Percentiles rank a stretch among this genome's conserved stretches.
phyloP scores from a whole-genome alignment of 345 rosid genomes.

The Hevea brasiliensis region DNA sequence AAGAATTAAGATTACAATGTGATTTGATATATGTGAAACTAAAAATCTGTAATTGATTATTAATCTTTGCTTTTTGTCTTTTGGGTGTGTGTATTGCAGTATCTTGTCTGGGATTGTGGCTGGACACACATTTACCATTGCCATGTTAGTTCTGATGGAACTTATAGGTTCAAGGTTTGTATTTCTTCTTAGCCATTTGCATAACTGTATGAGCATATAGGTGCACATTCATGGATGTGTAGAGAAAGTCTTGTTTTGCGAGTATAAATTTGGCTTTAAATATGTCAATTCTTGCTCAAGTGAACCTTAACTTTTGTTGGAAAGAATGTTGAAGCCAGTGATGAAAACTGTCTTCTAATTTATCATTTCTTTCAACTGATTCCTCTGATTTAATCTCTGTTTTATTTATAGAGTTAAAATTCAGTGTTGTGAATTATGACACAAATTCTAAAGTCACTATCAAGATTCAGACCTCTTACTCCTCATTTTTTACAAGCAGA shows the following conservation, averaged over 20 bases:
- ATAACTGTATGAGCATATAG: neutral
- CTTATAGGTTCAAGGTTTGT: slow-evolving; percentile 53
- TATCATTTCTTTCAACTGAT: neutral
- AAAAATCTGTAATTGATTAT: neutral
- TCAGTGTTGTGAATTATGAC: neutral
- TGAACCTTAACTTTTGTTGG: neutral
- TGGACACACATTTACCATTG: slow-evolving; percentile 53
- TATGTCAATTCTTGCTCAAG: neutral
- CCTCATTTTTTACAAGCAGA: too few relatives aligned
- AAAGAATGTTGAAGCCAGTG: neutral
- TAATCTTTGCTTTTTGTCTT: neutral
- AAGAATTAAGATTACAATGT: too few relatives aligned
- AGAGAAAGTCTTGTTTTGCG: neutral
- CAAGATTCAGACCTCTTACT: too few relatives aligned
- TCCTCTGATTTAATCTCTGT: neutral
- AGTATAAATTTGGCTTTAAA: neutral
- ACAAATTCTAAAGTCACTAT: neutral
- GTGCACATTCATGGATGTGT: neutral
- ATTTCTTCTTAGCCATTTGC: slow-evolving; percentile 11
- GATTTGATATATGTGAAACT: neutral
- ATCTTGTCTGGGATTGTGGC: slow-evolving; percentile 51
- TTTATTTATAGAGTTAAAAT: neutral
- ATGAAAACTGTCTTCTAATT: too few relatives aligned
- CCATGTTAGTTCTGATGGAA: slow-evolving; percentile 46
- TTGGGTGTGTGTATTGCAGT: slow-evolving; percentile 33